Conservation (phyloP, 2,329 filamentous ascomycete genomes). For the Drechslerella stenobrocha region DNA sequence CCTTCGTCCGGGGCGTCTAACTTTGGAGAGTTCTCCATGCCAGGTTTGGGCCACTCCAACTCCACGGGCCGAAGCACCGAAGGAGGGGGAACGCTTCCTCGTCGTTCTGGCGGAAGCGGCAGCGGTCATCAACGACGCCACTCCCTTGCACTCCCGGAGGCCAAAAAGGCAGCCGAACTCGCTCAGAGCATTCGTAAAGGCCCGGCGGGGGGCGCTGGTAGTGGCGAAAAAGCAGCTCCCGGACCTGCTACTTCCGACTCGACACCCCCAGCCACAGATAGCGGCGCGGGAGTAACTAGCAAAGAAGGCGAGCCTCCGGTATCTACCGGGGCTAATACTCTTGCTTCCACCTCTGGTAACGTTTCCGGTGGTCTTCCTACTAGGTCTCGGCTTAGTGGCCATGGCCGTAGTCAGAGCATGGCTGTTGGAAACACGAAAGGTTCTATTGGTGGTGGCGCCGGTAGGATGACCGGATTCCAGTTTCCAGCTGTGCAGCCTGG, state of each 20-base stretch:
- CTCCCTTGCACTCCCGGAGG: conserved; percentile 89
- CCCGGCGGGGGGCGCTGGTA: conserved; percentile 63
- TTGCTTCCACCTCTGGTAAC: conserved; percentile 34
- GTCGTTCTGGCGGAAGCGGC: conserved; percentile 64
- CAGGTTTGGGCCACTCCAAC: conserved; percentile 56
- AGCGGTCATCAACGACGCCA: conserved; percentile 91
- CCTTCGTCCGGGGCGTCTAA: conserved; percentile 81
- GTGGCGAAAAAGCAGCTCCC: conserved; percentile 62
- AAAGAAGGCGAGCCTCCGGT: conserved; percentile 35
- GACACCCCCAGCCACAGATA: conserved; percentile 52
- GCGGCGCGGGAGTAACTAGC: conserved; percentile 52
- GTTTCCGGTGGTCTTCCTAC: conserved; percentile 54
- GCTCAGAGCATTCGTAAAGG: conserved; percentile 70
- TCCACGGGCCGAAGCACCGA: conserved; percentile 47
- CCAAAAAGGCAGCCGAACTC: conserved; percentile 94
- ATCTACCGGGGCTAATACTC: conserved; percentile 15
- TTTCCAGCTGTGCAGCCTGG: conserved; percentile 63
- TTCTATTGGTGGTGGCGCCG: conserved; percentile 65
- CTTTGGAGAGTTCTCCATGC: conserved; percentile 77
- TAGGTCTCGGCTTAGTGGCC: conserved; percentile 63
- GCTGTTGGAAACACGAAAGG: conserved; percentile 63
- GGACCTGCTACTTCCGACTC: conserved; percentile 57
- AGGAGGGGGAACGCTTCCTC: conserved; percentile 50
- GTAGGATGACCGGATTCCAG: conserved; percentile 70
- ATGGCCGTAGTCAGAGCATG: conserved; percentile 88